Evolutionary conservation across 345 rosid species (phyloP), one percentile per base, ranked within the genome.

Genomic region (Gossypium bickii): DNA sequence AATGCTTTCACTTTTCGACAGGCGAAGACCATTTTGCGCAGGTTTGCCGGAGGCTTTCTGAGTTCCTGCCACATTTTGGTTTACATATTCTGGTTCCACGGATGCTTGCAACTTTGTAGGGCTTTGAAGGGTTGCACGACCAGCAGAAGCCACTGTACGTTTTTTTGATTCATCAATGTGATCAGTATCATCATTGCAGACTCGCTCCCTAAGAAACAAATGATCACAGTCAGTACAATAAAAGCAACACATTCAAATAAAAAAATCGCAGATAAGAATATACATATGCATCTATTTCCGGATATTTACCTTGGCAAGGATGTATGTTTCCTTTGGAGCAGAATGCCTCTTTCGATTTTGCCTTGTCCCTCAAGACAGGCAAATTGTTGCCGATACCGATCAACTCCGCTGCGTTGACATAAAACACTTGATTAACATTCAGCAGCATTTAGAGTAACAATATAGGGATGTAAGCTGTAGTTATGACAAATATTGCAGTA

Each of bases 321-420:
- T 53, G 89, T 85, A 79, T 92, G 89, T 74, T 89, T 92, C 82
- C 97, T 86, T 71, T 84, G 93, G 12, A 77, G 80, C 24, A 88
- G 87, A 67, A 83, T 84, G 45, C 65, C 79, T 74, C 82, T 86
- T 72, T 82, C 91, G 74, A 80, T 82, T 76, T 73, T 83, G 68
- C 87, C 92, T 60, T 82, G 85, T 69, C 89, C 98, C 84, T 92
- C 98, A 0, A 92, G 94, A 75, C 88, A 78, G n/a, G 97, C 97
- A 81, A 94, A 92, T 77, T 92, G 97, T 78, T 84, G 92, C 87
- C 86, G 90, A 79, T 87, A 89, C 64, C 83, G 90, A 44, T 94
- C 98, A 47, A 87, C 80, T 72, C 97, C 97, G 41, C 98, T 92
- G 89, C 27, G 70, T 71, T 44, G 47, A 75, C 73, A 63, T 49